phyloP scores from a whole-genome alignment of 2,329 filamentous ascomycete genomes.

The Coniochaeta sp. region DNA sequence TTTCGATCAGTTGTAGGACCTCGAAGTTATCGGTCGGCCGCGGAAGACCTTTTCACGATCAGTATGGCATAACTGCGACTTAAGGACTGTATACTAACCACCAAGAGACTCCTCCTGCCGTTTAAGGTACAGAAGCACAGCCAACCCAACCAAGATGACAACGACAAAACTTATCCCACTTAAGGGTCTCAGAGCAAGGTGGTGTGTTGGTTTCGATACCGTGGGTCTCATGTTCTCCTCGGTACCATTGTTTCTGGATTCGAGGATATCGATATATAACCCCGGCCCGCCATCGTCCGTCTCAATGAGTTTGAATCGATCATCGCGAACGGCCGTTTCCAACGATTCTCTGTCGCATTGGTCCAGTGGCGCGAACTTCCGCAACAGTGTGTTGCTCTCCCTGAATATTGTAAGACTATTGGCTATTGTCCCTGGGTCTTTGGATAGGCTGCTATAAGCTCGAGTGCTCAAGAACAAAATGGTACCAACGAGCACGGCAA shows the following conservation, averaged over 20 bases:
- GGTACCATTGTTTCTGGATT: background rate
- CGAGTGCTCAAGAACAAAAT: constrained; percentile 12
- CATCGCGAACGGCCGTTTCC: constrained; percentile 2
- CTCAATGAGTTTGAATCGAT: background rate
- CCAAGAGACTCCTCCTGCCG: constrained; percentile 3
- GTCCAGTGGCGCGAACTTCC: constrained; percentile 4
- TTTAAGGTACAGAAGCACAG: constrained; percentile 10
- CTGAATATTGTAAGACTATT: constrained; percentile 15
- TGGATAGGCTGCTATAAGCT: constrained; percentile 12
- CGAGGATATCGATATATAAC: background rate
- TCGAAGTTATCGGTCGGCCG: constrained; percentile 24
- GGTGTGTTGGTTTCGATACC: background rate
- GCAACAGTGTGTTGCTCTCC: constrained; percentile 5
- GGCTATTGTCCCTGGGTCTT: constrained; percentile 19
- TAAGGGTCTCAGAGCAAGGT: background rate
- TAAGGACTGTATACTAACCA: constrained; percentile 5
- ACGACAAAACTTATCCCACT: constrained; percentile 2
- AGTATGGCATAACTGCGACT: background rate
- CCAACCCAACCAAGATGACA: constrained; percentile 3
- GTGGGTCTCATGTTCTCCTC: background rate
- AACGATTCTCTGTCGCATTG: constrained; percentile 2
- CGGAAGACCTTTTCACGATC: constrained; percentile 15
- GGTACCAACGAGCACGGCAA: constrained; percentile 8
- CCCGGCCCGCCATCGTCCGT: background rate
- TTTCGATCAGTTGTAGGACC: constrained; percentile 29